These are phyloP conservation scores for Blumeria hordei DNA, from an alignment of 2,329 filamentous ascomycete genomes.

Conservation along the genomic window DNA sequence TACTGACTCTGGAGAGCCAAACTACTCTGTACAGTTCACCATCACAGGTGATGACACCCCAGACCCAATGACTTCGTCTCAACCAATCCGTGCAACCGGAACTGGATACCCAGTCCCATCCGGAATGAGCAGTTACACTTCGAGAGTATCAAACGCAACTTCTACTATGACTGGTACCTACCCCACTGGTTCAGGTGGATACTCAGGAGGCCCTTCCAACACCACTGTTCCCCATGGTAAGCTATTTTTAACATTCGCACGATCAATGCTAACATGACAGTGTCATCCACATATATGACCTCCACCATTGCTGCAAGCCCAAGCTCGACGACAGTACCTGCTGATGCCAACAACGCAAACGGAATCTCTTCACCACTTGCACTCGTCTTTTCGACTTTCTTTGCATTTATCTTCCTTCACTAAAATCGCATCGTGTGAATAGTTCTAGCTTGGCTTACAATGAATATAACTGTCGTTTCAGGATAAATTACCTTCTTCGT, in stretches of 20 bases:
- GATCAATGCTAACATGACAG: neutral
- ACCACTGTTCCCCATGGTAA: neutral
- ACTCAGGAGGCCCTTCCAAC: neutral
- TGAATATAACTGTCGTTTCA: no score
- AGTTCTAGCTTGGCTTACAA: no score
- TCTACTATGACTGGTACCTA: neutral
- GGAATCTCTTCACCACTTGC: neutral
- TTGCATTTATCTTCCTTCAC: neutral
- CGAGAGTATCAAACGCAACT: neutral
- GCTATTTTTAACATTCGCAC: neutral
- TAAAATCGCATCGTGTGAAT: no score
- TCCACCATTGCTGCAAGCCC: neutral
- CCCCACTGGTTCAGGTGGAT: neutral
- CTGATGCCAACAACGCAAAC: neutral
- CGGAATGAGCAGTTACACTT: neutral
- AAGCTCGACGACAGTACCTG: neutral
- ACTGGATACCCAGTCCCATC: neutral
- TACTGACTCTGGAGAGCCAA: conserved; percentile 6
- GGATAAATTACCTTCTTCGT: no score
- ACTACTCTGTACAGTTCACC: conserved; percentile 12
- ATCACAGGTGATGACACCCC: conserved; percentile 7
- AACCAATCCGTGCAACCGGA: neutral
- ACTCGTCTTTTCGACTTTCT: neutral
- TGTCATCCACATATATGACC: neutral
- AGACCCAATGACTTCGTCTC: neutral